Percentiles rank a stretch among this genome's conserved stretches.
Conservation (phyloP, 345 rosid genomes). For the Jatropha curcas region DNA sequence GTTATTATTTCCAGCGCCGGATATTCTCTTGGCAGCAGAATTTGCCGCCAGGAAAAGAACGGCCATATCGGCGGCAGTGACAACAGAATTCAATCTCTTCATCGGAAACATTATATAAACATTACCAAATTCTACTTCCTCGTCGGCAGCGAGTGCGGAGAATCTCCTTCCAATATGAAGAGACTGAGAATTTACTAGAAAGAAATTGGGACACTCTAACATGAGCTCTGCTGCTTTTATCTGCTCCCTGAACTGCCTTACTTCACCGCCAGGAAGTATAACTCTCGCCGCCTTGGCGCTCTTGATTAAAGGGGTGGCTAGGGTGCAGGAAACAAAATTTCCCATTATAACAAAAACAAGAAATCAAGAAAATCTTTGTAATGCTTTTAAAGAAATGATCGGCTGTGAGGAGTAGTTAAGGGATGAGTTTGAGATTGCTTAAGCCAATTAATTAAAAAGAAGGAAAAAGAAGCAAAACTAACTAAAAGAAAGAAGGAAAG, state of each 20-base stretch:
- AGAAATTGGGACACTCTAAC: constrained; percentile 79
- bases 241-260: constrained; percentile 50
- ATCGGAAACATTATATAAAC: constrained; percentile 77
- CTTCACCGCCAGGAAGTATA: constrained; percentile 67
- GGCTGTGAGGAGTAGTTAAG: too few species aligned
- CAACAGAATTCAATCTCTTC: constrained; percentile 58
- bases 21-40: constrained; percentile 46
- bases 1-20: constrained; percentile 22
- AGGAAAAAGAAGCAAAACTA: neutral
- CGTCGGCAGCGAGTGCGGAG: constrained; percentile 72
- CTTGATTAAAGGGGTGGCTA: constrained; percentile 42
- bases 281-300: constrained; percentile 48
- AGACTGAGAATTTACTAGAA: constrained; percentile 65
- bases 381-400: too few species aligned
- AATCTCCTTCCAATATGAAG: constrained; percentile 65
- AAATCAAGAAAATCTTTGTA: neutral
- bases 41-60: constrained; percentile 52
- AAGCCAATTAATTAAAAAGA: too few species aligned
- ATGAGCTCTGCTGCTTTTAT: constrained; percentile 82
- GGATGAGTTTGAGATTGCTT: too few species aligned
- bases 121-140: constrained; percentile 61
- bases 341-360: constrained; percentile 47
- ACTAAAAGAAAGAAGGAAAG: too few species aligned
- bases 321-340: constrained; percentile 62
- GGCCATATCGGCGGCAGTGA: constrained; percentile 66